These are phyloP conservation scores for Curvularia spicifera DNA, from an alignment of 2,329 filamentous ascomycete species.

Conservation along the genomic window DNA sequence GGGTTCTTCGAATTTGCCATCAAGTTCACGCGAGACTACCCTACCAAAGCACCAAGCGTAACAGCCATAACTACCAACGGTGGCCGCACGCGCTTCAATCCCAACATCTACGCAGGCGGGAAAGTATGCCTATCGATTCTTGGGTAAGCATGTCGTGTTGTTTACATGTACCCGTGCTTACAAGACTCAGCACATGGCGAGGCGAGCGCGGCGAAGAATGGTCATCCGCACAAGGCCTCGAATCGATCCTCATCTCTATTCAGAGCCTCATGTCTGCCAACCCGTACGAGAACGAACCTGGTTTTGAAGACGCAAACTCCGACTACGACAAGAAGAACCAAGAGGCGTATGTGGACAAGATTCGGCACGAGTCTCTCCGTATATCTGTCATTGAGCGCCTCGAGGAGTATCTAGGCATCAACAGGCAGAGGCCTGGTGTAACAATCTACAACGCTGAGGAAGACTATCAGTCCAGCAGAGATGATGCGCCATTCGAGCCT, in stretches of 20 bases:
- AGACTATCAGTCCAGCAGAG: constrained; percentile 52
- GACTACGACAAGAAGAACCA: constrained; percentile 74
- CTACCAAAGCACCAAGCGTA: constrained; percentile 66
- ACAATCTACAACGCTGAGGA: constrained; percentile 60
- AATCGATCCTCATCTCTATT: constrained; percentile 93
- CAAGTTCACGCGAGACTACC: constrained; percentile 85
- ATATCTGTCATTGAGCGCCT: constrained; percentile 85
- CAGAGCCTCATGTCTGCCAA: constrained; percentile 95
- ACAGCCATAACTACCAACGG: constrained; percentile 82
- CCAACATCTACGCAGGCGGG: constrained; percentile 90
- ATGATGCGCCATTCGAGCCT: constrained; percentile 75
- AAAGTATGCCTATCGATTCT: constrained; percentile 95
- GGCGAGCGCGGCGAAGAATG: constrained; percentile 91
- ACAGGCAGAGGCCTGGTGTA: constrained; percentile 46
- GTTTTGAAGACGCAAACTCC: constrained; percentile 78
- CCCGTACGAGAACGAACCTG: constrained; percentile 95
- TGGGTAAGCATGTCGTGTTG: constrained; percentile 62
- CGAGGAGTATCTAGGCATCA: constrained; percentile 76
- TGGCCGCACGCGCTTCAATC: constrained; percentile 91
- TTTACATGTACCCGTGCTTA: constrained; percentile 9
- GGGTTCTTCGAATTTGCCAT: constrained; percentile 94
- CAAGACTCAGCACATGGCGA: constrained; percentile 77
- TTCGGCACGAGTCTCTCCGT: constrained; percentile 86
- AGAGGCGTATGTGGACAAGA: constrained; percentile 81
- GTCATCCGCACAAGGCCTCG: constrained; percentile 93